Percentiles rank a stretch among this genome's conserved stretches.
Evolutionary conservation across 2,329 filamentous ascomycete species (phyloP).

Genomic region (Aspergillus hiratsukae): DNA sequence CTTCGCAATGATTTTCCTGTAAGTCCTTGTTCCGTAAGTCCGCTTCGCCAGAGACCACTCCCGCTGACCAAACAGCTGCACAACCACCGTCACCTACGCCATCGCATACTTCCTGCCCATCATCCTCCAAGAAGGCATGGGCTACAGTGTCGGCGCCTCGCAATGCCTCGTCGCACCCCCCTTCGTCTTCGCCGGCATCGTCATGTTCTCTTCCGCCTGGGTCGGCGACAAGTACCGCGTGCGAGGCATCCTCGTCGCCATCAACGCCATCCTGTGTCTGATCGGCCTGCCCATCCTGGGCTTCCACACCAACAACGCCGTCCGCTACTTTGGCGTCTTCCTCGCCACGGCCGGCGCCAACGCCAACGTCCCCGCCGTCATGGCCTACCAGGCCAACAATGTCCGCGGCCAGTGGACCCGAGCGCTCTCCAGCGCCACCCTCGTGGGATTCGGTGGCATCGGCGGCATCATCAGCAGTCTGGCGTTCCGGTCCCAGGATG

Average conservation of each 20-base stretch:
- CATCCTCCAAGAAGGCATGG: slow-evolving; percentile 60
- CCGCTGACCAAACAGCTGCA: slow-evolving; percentile 31
- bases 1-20: slow-evolving; percentile 50
- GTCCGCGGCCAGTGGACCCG: slow-evolving; percentile 85
- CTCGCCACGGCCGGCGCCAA: slow-evolving; percentile 70
- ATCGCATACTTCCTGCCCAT: slow-evolving; percentile 76
- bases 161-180: slow-evolving; percentile 71
- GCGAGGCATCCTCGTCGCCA: slow-evolving; percentile 62
- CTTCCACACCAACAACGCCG: slow-evolving; percentile 53
- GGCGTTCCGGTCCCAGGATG: slow-evolving; percentile 56
- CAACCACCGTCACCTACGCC: slow-evolving; percentile 70
- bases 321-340: slow-evolving; percentile 72
- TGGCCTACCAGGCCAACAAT: slow-evolving; percentile 84
- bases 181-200: slow-evolving; percentile 59
- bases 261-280: slow-evolving; percentile 63
- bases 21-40: too few relatives aligned
- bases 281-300: slow-evolving; percentile 71
- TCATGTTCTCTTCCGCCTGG: slow-evolving; percentile 59
- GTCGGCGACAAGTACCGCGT: slow-evolving; percentile 62
- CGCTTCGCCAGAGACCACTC: neutral
- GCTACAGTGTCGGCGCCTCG: slow-evolving; percentile 58
- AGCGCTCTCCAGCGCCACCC: slow-evolving; percentile 69
- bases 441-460: slow-evolving; percentile 71
- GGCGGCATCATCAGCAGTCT: slow-evolving; percentile 74
- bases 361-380: slow-evolving; percentile 67